Percentiles rank a stretch among this genome's conserved stretches.
These are phyloP conservation scores for Rhodotorula sp. DNA, from an alignment of 1,284 basidiomycete species.

Conservation along the genomic window DNA sequence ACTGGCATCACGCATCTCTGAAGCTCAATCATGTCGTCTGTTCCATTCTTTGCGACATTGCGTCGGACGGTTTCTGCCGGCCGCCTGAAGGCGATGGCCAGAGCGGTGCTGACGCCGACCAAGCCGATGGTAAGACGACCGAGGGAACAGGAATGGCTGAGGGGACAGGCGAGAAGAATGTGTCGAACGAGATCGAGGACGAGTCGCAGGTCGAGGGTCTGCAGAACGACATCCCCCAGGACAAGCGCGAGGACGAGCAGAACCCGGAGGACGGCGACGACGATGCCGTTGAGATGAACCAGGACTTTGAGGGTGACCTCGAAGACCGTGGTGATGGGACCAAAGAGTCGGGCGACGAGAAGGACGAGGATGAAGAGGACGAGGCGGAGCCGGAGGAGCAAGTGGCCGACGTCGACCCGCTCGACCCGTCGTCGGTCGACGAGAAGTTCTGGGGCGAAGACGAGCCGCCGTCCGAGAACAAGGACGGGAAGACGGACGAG, in stretches of 20 bases:
- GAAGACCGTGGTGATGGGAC: slow-evolving; percentile 68
- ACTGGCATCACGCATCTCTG: slow-evolving; percentile 75
- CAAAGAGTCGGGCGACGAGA: slow-evolving; percentile 56
- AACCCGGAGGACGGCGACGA: slow-evolving; percentile 57
- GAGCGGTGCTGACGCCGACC: slow-evolving; percentile 52
- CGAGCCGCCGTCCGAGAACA: slow-evolving; percentile 53
- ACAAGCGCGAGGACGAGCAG: slow-evolving; percentile 60
- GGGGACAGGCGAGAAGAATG: slow-evolving; percentile 77
- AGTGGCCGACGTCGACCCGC: slow-evolving; percentile 76
- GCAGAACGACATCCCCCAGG: slow-evolving; percentile 65
- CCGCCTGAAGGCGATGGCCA: slow-evolving; percentile 62
- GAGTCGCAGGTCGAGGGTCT: slow-evolving; percentile 96
- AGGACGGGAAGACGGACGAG: slow-evolving; percentile 51
- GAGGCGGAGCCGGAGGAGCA: slow-evolving; percentile 66
- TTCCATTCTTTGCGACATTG: slow-evolving; percentile 69
- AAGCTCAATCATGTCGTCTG: slow-evolving; percentile 80
- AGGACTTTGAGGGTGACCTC: slow-evolving; percentile 49
- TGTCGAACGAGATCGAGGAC: slow-evolving; percentile 88
- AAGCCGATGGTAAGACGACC: slow-evolving; percentile 54
- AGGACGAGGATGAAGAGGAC: slow-evolving; percentile 54
- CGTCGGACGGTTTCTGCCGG: slow-evolving; percentile 87
- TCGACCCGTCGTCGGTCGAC: slow-evolving; percentile 84
- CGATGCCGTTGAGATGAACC: slow-evolving; percentile 54
- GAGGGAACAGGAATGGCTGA: slow-evolving; percentile 83
- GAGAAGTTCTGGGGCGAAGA: slow-evolving; percentile 97